Conservation (phyloP, 768 basidiomycete genomes). For the Suillus sp. region DNA sequence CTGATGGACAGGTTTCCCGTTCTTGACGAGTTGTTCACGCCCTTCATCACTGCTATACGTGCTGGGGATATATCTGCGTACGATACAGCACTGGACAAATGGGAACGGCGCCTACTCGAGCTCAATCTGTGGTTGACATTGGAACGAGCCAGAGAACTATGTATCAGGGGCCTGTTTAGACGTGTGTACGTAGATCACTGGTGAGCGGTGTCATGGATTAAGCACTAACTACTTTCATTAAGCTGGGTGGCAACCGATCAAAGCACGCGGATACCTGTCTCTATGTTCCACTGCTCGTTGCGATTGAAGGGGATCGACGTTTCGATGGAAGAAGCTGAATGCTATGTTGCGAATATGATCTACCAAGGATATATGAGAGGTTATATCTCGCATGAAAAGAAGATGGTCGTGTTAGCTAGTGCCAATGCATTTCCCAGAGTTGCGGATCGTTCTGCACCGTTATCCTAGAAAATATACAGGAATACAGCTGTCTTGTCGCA, state of each 20-base stretch:
- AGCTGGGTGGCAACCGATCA: slow-evolving; percentile 84
- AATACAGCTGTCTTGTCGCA: background rate
- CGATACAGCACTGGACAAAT: slow-evolving; percentile 72
- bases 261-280: slow-evolving; percentile 75
- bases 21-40: slow-evolving; percentile 70
- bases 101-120: slow-evolving; percentile 77
- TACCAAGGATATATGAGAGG: slow-evolving; percentile 91
- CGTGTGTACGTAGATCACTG: slow-evolving; percentile 57
- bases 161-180: slow-evolving; percentile 80
- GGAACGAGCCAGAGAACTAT: slow-evolving; percentile 87
- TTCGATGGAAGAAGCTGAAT: slow-evolving; percentile 83
- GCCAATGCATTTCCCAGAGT: slow-evolving; percentile 80
- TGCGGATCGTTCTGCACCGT: slow-evolving; percentile 62
- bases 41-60: slow-evolving; percentile 81
- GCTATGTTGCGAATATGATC: slow-evolving; percentile 93
- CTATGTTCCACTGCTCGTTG: slow-evolving; percentile 79
- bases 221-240: slow-evolving; percentile 7
- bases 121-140: slow-evolving; percentile 85
- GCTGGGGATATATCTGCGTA: slow-evolving; percentile 78
- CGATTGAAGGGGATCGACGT: slow-evolving; percentile 70
- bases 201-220: background rate
- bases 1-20: slow-evolving; percentile 75
- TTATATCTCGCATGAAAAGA: slow-evolving; percentile 95
- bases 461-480: background rate
- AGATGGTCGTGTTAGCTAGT: slow-evolving; percentile 87